Base-by-base conservation (phyloP, 352 stramenopile species). In the Phytophthora syringae region DNA sequence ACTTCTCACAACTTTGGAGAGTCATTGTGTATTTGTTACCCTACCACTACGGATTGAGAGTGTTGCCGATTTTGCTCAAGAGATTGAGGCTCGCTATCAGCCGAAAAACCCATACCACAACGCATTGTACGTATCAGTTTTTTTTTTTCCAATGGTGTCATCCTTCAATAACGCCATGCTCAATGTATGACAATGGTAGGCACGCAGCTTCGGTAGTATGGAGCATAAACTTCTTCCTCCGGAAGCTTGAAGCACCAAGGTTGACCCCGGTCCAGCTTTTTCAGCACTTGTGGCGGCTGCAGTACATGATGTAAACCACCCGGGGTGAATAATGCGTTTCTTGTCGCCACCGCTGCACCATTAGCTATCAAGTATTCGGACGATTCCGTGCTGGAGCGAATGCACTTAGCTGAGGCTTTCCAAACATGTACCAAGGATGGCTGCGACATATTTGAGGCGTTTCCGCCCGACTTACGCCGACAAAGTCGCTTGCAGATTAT, bases 341-440 rank as follows among this genome's bases (percentile, higher is more conserved):
- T 98, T 13, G 74, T 97, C 13, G 86, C 82, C 32, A 96, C 89
- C 16, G 86, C 64, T 45, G 88, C 86, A 11, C 83, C 93, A 13
- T 66, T 98, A 21, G 93, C 93, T 34, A 84, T 98, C 60, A 87
- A 89, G 44, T 98, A 98, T 77, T 98, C 96, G 64, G 94, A 98
- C 53, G 82, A 94, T 59, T 94, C 87, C 28, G 89, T 97, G n/a
- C 77, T 98, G n/a, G 84, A 93, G 60, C 75, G 82, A 13, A 92
- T 92, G 82, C 84, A 93, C 54, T 58, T 93, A 10, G 82, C 84
- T 18, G 80, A 91, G 37, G 74, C 79, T 18, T 93, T 90, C 63
- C 81, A 90, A 40, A 78, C 72, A 0, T 79, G 77, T 20, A 85
- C 74, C n/a, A 86, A 90, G 45, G 74, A 87, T 37, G 82, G 76